Conservation (phyloP, 2,329 filamentous ascomycete species). For the Claviceps citrina region DNA sequence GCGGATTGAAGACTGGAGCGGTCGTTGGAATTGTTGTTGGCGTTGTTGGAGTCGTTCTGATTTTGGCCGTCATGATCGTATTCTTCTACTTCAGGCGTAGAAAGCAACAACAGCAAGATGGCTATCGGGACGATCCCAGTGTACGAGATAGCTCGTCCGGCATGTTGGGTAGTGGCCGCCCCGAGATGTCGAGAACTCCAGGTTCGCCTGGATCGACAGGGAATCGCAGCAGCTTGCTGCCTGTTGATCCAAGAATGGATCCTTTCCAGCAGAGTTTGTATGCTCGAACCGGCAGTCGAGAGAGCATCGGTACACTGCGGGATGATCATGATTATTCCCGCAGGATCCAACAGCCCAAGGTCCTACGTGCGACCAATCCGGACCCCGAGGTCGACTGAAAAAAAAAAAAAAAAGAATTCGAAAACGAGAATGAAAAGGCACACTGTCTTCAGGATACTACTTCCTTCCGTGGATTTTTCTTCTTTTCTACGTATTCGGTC, state of each 20-base stretch:
- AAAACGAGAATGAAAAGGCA: neutral
- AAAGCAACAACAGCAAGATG: constrained; percentile 27
- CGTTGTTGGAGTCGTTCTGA: constrained; percentile 28
- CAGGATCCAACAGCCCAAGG: constrained; percentile 38
- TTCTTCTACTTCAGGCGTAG: constrained; percentile 31
- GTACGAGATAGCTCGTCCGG: constrained; percentile 36
- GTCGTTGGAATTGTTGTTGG: constrained; percentile 39
- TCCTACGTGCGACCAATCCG: constrained; percentile 48
- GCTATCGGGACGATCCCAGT: constrained; percentile 29
- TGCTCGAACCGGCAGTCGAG: constrained; percentile 41
- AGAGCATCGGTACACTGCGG: constrained; percentile 47
- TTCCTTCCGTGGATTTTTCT: neutral
- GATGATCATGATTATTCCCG: constrained; percentile 53
- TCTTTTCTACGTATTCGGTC: neutral
- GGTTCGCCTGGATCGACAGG: constrained; percentile 22
- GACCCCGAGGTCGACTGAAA: constrained; percentile 26
- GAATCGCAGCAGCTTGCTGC: constrained; percentile 37
- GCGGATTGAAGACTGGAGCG: constrained; percentile 28
- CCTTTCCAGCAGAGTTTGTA: constrained; percentile 44
- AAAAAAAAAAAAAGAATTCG: neutral
- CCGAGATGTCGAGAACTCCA: constrained; percentile 25
- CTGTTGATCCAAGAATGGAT: constrained; percentile 48
- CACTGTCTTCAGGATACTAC: no score
- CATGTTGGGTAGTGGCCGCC: constrained; percentile 28
- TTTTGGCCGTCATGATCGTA: constrained; percentile 20